Conservation (phyloP, 805 yeast species). For the Metschnikowia vanudenii region DNA sequence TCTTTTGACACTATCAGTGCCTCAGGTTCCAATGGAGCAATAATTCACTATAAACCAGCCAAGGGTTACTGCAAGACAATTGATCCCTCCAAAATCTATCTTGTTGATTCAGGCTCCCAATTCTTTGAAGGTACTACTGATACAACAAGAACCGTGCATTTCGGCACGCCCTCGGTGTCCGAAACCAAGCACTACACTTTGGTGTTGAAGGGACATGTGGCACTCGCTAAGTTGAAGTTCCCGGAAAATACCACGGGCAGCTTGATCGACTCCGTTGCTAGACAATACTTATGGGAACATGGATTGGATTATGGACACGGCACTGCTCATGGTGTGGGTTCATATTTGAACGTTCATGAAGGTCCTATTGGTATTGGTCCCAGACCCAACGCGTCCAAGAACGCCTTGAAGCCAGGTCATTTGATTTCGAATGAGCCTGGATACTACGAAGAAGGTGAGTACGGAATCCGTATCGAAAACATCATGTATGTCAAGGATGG, state of each 20-base stretch:
- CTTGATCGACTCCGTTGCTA: slow-evolving; percentile 55
- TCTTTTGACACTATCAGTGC: slow-evolving; percentile 76
- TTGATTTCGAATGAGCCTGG: slow-evolving; percentile 64
- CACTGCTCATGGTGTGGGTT: slow-evolving; percentile 65
- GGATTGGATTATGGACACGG: slow-evolving; percentile 64
- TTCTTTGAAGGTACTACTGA: slow-evolving; percentile 65
- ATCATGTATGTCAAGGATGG: slow-evolving; percentile 48
- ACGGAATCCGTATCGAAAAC: slow-evolving; percentile 55
- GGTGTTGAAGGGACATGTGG: slow-evolving; percentile 57
- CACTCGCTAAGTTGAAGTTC: slow-evolving; percentile 48
- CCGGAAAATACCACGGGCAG: slow-evolving; percentile 57
- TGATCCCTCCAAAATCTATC: slow-evolving; percentile 52
- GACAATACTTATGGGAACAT: slow-evolving; percentile 55
- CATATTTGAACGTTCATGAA: slow-evolving; percentile 60
- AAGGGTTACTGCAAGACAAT: slow-evolving; percentile 43
- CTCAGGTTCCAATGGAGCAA: slow-evolving; percentile 73
- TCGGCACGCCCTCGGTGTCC: slow-evolving; percentile 45
- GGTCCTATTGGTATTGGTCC: slow-evolving; percentile 64
- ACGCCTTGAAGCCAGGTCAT: slow-evolving; percentile 50
- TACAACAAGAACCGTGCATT: slow-evolving; percentile 60
- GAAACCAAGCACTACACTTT: slow-evolving; percentile 52
- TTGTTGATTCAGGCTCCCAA: slow-evolving; percentile 61
- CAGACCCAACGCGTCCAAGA: slow-evolving; percentile 46
- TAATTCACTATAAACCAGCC: slow-evolving; percentile 70
- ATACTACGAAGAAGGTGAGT: slow-evolving; percentile 56